A percentile compares a stretch with the other conserved stretches of the same genome.
Conservation (phyloP, 305 asterid genomes). For the Andrographis paniculata region DNA sequence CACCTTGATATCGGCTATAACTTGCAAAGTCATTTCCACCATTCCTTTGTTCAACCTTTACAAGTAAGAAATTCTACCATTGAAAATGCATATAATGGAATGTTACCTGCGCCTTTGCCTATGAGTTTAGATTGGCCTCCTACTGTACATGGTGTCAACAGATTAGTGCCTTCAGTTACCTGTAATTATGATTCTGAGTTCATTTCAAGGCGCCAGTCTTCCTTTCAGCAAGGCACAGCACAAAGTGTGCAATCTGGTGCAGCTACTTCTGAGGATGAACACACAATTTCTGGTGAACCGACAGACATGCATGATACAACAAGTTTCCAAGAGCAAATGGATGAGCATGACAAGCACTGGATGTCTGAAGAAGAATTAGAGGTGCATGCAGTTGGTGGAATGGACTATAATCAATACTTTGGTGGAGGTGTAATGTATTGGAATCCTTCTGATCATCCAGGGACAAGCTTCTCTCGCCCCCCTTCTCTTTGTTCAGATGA, state of each 20-base stretch:
- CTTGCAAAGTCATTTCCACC: conserved; percentile 82
- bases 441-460: conserved; percentile 90
- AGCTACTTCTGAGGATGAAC: conserved; percentile 76
- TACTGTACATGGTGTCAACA: conserved; percentile 56
- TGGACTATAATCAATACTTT: conserved; percentile 89
- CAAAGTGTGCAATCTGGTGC: conserved; percentile 47
- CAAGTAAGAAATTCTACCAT: conserved; percentile 65
- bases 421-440: conserved; percentile 99
- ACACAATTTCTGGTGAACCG: conserved; percentile 54
- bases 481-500: conserved; percentile 99
- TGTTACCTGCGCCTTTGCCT: conserved; percentile 59
- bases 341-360: conserved; percentile 85
- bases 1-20: conserved; percentile 95
- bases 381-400: conserved; percentile 62
- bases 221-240: conserved; percentile 58
- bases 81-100: conserved; percentile 62
- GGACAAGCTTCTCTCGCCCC: conserved; percentile 86
- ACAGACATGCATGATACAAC: conserved; percentile 53
- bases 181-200: conserved; percentile 86
- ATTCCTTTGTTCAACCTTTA: conserved; percentile 59
- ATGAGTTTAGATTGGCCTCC: conserved; percentile 96
- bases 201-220: conserved; percentile 70
- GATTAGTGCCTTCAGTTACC: conserved; percentile 61
- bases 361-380: conserved; percentile 96
- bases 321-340: conserved; percentile 56